Evolutionary conservation across 1,284 basidiomycete genomes (phyloP).

Genomic region (Abortiporus biennis): DNA sequence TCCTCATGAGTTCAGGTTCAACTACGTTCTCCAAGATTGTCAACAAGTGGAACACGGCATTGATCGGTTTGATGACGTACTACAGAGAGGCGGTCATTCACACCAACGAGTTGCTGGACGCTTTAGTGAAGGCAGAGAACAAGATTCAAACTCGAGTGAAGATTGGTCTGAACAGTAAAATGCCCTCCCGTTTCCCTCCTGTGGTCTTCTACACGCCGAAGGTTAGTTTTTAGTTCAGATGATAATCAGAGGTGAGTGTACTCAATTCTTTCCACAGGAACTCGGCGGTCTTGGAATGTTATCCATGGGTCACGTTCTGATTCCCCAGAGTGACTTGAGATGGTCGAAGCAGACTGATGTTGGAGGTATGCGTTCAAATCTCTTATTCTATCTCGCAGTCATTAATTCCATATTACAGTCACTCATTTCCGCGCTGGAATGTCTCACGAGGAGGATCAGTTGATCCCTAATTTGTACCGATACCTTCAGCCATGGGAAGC

Average conservation of each 20-base stretch:
- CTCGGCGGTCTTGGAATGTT: conserved; percentile 98
- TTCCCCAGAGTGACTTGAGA: conserved; percentile 93
- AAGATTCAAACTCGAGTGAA: conserved; percentile 99
- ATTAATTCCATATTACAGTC: no score
- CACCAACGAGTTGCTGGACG: conserved; percentile 92
- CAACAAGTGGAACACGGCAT: conserved; percentile 98
- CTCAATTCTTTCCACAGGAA: conserved; percentile 45
- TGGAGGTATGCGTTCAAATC: conserved; percentile 46
- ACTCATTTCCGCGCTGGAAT: conserved; percentile 98
- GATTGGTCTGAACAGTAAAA: conserved; percentile 97
- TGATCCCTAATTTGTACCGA: conserved; percentile 96
- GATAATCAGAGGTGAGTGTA: conserved; percentile 4
- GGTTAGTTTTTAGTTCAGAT: conserved; percentile 26
- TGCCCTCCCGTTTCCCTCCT: conserved; percentile 98
- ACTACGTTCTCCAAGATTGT: conserved; percentile 99
- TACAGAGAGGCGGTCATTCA: conserved; percentile 99
- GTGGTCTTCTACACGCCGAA: conserved; percentile 97
- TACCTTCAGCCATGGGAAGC: conserved; percentile 99
- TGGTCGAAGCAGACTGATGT: conserved; percentile 99
- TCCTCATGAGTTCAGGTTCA: conserved; percentile 98
- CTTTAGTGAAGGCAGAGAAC: conserved; percentile 95
- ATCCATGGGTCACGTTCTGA: conserved; percentile 98
- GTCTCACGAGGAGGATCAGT: conserved; percentile 91
- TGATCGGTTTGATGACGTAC: conserved; percentile 96
- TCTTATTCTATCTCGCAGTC: no score